Evolutionary conservation across 352 stramenopile species (phyloP), one percentile per base, ranked within the genome.

Genomic region (Pythium dissimile): DNA sequence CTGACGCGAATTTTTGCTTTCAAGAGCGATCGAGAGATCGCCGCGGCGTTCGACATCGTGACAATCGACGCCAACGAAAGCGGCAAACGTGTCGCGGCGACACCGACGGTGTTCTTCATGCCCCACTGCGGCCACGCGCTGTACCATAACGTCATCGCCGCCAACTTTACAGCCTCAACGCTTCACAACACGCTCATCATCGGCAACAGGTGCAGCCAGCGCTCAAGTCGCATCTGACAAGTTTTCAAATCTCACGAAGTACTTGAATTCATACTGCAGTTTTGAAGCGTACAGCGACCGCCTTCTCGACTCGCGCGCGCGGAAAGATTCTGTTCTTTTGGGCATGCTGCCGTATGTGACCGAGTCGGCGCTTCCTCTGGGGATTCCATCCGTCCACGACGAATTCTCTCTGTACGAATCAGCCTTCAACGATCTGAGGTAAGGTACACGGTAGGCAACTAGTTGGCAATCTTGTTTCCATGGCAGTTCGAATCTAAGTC

Each of bases 141-240:
- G 16, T 97, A 97, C 67, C 67, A 93, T 66, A 97, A 97, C 62
- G 76, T 97, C 16, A 61, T 97, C 12, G 76, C 77, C 42, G 78
- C 78, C 52, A 96, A 97, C 58, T 95, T 84, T 81, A 65, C 65
- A 9, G 56, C 39, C 10, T 50, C 15, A 6, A 52, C 46, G 5
- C 60, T 81, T 5, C 35, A 55, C 8, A 62, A 84, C 27, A 32
- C 93, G 30, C 28, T 88, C 34, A 76, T 97, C 50, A 76, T 97
- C 20, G 90, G 90, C 62, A 97, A 97, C 69, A 96, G 85, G 71
- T 84, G n/a, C n/a, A n/a, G n/a, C n/a, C n/a, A n/a, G n/a, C n/a
- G n/a, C n/a, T n/a, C n/a, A n/a, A 43, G 2, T 35, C 16, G 18
- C 15, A 34, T 16, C 6, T 7, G 15, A 24, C 8, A 12, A 9